Evolutionary conservation across 306 rosid genomes (phyloP).

Genomic region (Cucurbita pepo): DNA sequence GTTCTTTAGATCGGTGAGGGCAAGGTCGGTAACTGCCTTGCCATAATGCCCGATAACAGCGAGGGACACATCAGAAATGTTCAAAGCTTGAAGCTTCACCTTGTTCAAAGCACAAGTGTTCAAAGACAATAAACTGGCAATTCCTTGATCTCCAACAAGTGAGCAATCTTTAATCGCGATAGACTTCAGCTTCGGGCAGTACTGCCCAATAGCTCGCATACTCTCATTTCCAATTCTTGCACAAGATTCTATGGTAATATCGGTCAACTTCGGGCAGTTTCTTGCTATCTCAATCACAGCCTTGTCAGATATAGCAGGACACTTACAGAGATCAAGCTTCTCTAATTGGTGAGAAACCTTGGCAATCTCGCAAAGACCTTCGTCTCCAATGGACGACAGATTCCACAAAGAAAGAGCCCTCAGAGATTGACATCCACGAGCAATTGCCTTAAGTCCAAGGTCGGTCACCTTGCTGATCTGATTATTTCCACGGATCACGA

Average conservation of each 20-base stretch:
- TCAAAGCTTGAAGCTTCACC: conserved; percentile 64
- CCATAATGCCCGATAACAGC: conserved; percentile 93
- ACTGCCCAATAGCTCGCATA: conserved; percentile 60
- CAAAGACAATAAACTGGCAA: conserved; percentile 48
- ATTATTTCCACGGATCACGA: conserved; percentile 44
- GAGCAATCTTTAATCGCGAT: conserved; percentile 47
- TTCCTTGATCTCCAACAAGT: conserved; percentile 64
- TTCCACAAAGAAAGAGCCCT: conserved; percentile 60
- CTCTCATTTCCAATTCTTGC: conserved; percentile 60
- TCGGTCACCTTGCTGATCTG: conserved; percentile 35
- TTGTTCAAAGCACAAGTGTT: conserved; percentile 35
- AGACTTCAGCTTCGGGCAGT: conserved; percentile 49
- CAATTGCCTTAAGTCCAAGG: conserved; percentile 61
- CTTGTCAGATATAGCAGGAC: conserved; percentile 56
- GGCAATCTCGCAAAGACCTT: conserved; percentile 71
- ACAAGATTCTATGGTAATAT: conserved; percentile 65
- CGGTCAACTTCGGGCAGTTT: conserved; percentile 51
- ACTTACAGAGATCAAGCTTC: conserved; percentile 60
- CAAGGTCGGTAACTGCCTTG: conserved; percentile 46
- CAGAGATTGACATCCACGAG: conserved; percentile 71
- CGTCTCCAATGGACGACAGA: conserved; percentile 44
- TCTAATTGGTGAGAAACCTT: conserved; percentile 45
- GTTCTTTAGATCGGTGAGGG: conserved; percentile 40
- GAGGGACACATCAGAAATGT: conserved; percentile 63
- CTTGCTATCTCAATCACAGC: conserved; percentile 55